Conservation (phyloP, 495 filamentous ascomycete genomes). For the Aspergillus biplanus region DNA sequence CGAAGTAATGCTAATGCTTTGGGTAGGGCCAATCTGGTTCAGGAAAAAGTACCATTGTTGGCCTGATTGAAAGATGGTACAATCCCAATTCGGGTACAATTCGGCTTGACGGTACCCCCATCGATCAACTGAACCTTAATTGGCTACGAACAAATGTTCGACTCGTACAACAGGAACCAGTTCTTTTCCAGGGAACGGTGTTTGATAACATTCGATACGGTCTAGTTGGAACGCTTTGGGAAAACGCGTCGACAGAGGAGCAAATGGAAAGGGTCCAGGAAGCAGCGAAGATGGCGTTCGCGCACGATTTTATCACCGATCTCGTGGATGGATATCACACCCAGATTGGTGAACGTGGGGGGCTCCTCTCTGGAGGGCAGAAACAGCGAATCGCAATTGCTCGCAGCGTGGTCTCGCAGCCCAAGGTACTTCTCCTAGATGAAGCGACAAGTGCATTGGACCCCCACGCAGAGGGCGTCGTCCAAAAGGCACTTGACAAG, state of each 20-base stretch:
- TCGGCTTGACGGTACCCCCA: constrained; percentile 72
- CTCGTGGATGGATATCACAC: constrained; percentile 66
- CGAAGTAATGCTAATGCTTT: not conserved
- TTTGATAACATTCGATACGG: constrained; percentile 80
- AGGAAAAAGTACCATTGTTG: constrained; percentile 65
- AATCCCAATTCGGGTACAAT: constrained; percentile 73
- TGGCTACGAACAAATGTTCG: constrained; percentile 84
- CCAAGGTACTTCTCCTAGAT: constrained; percentile 86
- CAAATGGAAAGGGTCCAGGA: constrained; percentile 45
- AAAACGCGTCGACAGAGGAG: constrained; percentile 48
- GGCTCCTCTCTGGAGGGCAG: constrained; percentile 85
- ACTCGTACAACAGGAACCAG: constrained; percentile 58
- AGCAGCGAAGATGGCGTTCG: constrained; percentile 69
- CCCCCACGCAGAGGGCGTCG: constrained; percentile 81
- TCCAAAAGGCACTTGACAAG: constrained; percentile 79
- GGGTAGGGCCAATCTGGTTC: constrained; percentile 49
- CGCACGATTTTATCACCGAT: constrained; percentile 43
- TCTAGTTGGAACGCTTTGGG: constrained; percentile 66
- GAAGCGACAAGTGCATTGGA: constrained; percentile 88
- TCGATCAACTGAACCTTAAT: constrained; percentile 71
- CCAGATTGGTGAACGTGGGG: constrained; percentile 82
- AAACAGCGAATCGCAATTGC: constrained; percentile 85
- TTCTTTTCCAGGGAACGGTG: constrained; percentile 73
- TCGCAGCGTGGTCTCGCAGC: constrained; percentile 78
- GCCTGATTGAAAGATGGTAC: constrained; percentile 77